Percentiles rank a stretch among this genome's conserved stretches.
phyloP scores from a whole-genome alignment of 768 basidiomycete species.

The Russula brevipes region DNA sequence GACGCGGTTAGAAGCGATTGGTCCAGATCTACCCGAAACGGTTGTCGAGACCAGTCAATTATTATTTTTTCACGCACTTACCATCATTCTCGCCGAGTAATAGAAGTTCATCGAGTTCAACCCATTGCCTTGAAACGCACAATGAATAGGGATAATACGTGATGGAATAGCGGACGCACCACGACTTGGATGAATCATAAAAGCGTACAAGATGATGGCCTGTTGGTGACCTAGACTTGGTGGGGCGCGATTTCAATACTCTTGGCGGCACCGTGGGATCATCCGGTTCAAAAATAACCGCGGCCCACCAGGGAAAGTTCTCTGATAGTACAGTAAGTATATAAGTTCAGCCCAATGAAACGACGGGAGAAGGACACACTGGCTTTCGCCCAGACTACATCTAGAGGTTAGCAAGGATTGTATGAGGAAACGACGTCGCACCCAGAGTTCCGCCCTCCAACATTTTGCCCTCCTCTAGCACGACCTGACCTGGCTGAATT shows the following conservation, averaged over 20 bases:
- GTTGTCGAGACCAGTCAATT: not conserved
- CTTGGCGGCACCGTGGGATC: slow-evolving; percentile 42
- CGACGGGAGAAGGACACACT: slow-evolving; percentile 38
- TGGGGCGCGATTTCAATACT: slow-evolving; percentile 33
- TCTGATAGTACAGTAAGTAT: slow-evolving; percentile 36
- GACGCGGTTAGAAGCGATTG: slow-evolving; percentile 53
- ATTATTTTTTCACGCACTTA: slow-evolving; percentile 34
- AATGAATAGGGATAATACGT: not conserved
- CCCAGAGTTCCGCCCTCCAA: slow-evolving; percentile 61
- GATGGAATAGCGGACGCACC: slow-evolving; percentile 38
- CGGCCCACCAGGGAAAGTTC: slow-evolving; percentile 86
- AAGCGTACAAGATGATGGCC: slow-evolving; percentile 69
- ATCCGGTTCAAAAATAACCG: slow-evolving; percentile 62
- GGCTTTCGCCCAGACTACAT: slow-evolving; percentile 79
- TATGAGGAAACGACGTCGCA: slow-evolving; percentile 33
- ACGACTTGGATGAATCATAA: slow-evolving; percentile 62
- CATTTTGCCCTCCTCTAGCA: slow-evolving; percentile 34
- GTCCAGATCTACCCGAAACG: slow-evolving; percentile 52
- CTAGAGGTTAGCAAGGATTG: not conserved
- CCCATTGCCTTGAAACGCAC: slow-evolving; percentile 51
- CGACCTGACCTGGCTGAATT: slow-evolving; percentile 32
- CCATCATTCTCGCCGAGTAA: slow-evolving; percentile 65
- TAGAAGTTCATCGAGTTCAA: slow-evolving; percentile 50
- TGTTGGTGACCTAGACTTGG: slow-evolving; percentile 34
- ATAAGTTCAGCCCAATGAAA: slow-evolving; percentile 1